phyloP scores from a whole-genome alignment of 495 filamentous ascomycete genomes.

The Neurospora tetraspora region DNA sequence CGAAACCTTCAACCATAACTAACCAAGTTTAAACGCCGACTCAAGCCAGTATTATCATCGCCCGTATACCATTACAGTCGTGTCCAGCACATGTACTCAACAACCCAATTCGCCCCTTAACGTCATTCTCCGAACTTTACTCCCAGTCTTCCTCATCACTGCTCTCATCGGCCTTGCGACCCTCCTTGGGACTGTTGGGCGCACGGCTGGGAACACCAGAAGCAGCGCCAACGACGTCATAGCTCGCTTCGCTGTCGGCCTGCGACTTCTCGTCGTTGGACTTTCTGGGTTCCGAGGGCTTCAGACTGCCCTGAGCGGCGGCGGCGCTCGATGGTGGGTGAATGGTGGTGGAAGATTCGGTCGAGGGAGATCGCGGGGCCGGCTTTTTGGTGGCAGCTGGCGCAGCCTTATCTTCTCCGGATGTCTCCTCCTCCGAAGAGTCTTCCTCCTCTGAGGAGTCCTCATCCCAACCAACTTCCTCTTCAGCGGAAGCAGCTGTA shows the following conservation, averaged over 20 bases:
- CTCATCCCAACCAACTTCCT: slow-evolving; percentile 80
- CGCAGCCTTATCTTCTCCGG: slow-evolving; percentile 21
- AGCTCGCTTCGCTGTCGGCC: slow-evolving; percentile 83
- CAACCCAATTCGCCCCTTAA: neutral
- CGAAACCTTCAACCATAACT: neutral
- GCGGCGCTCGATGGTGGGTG: slow-evolving; percentile 24
- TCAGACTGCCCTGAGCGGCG: slow-evolving; percentile 28
- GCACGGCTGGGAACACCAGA: slow-evolving; percentile 76
- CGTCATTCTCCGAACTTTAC: slow-evolving; percentile 28
- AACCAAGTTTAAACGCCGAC: slow-evolving; percentile 2
- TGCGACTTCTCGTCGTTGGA: slow-evolving; percentile 80
- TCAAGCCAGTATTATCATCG: neutral
- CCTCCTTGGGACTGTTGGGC: slow-evolving; percentile 56
- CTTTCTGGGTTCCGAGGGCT: slow-evolving; percentile 57
- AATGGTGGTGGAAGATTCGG: slow-evolving; percentile 43
- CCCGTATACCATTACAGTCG: neutral
- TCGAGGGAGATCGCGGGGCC: slow-evolving; percentile 30
- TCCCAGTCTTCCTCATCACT: slow-evolving; percentile 69
- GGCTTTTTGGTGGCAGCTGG: slow-evolving; percentile 10
- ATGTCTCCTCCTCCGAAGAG: slow-evolving; percentile 11
- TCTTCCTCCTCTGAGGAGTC: slow-evolving; percentile 28
- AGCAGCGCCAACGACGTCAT: slow-evolving; percentile 68
- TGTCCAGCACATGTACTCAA: slow-evolving; percentile 1
- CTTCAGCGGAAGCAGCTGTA: slow-evolving; percentile 54
- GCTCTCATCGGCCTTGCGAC: slow-evolving; percentile 37